Base-by-base conservation (phyloP, 306 rosid genomes). In the Pterocarpus macrocarpus region DNA sequence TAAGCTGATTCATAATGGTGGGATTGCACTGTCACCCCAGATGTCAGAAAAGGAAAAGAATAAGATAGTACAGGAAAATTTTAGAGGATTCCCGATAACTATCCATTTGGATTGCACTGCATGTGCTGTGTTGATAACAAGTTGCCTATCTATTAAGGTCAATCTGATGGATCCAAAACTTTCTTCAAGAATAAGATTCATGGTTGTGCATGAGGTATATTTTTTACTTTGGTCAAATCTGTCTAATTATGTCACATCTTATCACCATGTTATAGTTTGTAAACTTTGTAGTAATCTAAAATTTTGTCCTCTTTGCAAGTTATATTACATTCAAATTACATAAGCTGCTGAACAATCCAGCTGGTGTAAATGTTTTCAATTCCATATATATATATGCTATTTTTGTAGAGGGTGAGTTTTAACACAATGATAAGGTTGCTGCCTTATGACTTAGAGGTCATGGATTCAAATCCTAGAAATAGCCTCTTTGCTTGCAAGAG, bases 121-220 rank as follows among this genome's bases (percentile, higher is more conserved):
- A 50, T 73, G 52, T 59, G 41, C 62, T 43, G 44, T 52, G n/a
- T 5, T 9, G 5, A n/a, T 2, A 55, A 3, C 87, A 80, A 86
- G 63, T 80, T 86, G 83, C 28, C 39, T 57, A 78, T 67, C 36
- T 70, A 73, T 56, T 77, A 66, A 78, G 79, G 77, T 73, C 80
- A 69, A 69, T 78, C 72, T 81, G 47, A 64, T 64, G 81, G 69
- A 76, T 82, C 80, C 43, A 38, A 12, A 81, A 56, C 75, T 78
- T 62, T 79, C 70, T 70, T 84, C 74, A 78, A 57, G 88, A 81
- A 87, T 81, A 87, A 84, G 84, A 84, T 84, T 84, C 84, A 81
- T 49, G 76, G 13, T 80, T 55, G 69, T 78, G 80, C 59, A 59
- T 34, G 52, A 50, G 32, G 84, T 80, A 84, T 77, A 47, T 22